These are phyloP conservation scores for Eimeria tenella DNA, from an alignment of 169 alveolate species.

Conservation along the genomic window DNA sequence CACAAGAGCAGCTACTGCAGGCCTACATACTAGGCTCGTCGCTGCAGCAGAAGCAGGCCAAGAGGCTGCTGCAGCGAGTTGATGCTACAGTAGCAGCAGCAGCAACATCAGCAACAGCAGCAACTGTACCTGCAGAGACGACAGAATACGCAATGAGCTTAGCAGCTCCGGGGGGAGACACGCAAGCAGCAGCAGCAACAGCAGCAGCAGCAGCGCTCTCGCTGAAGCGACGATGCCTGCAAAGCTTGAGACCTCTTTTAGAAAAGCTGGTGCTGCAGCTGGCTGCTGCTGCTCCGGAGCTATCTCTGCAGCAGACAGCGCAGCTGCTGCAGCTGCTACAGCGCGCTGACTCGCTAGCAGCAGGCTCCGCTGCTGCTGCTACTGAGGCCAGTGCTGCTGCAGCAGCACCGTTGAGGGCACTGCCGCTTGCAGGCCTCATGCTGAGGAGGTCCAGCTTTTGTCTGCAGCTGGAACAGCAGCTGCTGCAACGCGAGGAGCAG, in stretches of 20 bases:
- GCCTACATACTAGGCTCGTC: not conserved
- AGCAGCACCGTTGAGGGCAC: not conserved
- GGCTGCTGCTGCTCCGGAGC: not conserved
- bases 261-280: conserved; percentile 12
- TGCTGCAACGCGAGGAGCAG: conserved; percentile 30
- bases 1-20: not conserved
- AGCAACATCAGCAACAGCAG: conserved; percentile 1
- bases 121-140: not conserved
- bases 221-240: conserved; percentile 47
- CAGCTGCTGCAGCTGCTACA: conserved; percentile 30
- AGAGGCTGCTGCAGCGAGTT: conserved; percentile 14
- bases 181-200: not conserved
- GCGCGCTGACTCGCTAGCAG: conserved; percentile 37
- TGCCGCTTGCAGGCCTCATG: conserved; percentile 37
- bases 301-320: conserved; percentile 47
- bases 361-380: conserved; percentile 34
- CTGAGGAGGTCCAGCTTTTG: not conserved
- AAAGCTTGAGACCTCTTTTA: conserved; percentile 43
- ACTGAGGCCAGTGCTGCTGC: conserved; percentile 1
- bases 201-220: conserved; percentile 10
- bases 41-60: not conserved
- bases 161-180: not conserved
- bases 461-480: conserved; percentile 1
- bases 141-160: not conserved
- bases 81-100: conserved; percentile 14